A percentile compares a stretch with the other conserved stretches of the same genome.
These are phyloP conservation scores for Chenopodium album DNA, from an alignment of 148 eudicot species.

Conservation along the genomic window DNA sequence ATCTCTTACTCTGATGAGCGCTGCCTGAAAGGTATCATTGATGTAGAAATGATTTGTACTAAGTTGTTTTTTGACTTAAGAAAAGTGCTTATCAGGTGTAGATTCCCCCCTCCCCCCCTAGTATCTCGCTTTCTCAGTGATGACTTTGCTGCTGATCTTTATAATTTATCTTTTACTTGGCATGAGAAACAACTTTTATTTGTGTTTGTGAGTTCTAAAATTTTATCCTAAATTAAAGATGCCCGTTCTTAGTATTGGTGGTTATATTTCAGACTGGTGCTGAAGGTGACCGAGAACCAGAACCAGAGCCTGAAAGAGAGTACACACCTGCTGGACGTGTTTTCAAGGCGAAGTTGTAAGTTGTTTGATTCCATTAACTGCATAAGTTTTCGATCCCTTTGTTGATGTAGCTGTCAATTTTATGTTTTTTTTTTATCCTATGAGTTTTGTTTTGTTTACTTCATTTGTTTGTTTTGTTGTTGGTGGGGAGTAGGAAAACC, in stretches of 20 bases:
- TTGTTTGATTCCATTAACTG: constrained; percentile 2
- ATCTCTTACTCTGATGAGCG: too few species aligned
- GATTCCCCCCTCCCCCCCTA: too few species aligned
- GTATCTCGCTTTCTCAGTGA: not conserved
- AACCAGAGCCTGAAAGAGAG: constrained; percentile 73
- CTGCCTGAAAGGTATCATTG: not conserved
- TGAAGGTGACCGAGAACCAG: constrained; percentile 66
- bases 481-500: not conserved
- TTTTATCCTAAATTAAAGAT: not conserved
- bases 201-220: not conserved
- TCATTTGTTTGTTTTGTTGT: not conserved
- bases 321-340: constrained; percentile 87
- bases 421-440: not conserved
- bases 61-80: not conserved
- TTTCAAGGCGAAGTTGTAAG: constrained; percentile 83
- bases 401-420: not conserved
- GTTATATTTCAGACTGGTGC: constrained; percentile 49
- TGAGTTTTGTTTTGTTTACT: not conserved
- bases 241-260: not conserved
- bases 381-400: not conserved
- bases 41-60: not conserved
- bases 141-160: constrained; percentile 4
- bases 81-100: not conserved
- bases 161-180: not conserved
- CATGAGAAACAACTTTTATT: not conserved